Percentiles rank a stretch among this genome's conserved stretches.
These are phyloP conservation scores for Pseudocercospora fijiensis DNA, from an alignment of 2,329 filamentous ascomycete genomes.

Conservation along the genomic window DNA sequence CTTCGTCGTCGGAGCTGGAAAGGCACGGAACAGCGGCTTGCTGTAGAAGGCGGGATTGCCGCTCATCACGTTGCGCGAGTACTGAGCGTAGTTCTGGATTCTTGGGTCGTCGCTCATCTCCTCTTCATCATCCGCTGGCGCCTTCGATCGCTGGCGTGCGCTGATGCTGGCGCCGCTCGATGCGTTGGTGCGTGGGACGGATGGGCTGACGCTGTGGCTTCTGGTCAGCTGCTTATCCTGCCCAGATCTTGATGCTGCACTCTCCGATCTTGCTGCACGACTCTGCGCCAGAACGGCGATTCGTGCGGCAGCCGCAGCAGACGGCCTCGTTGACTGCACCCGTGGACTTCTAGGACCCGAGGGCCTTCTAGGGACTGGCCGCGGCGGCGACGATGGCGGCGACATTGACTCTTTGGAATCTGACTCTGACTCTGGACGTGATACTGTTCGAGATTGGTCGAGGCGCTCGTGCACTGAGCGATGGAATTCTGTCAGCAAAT, in stretches of 20 bases:
- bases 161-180: neutral
- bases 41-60: neutral
- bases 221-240: slow-evolving; percentile 1
- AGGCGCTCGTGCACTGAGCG: neutral
- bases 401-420: neutral
- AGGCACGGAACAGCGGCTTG: slow-evolving; percentile 5
- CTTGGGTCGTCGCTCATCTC: slow-evolving; percentile 21
- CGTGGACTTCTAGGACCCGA: neutral
- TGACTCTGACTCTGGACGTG: neutral
- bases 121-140: neutral
- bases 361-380: neutral
- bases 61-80: neutral
- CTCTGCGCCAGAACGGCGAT: neutral
- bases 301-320: neutral
- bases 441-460: neutral
- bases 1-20: slow-evolving; percentile 12
- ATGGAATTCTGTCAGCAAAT: slow-evolving; percentile 1
- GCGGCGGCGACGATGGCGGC: neutral
- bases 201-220: neutral
- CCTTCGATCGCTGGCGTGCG: neutral
- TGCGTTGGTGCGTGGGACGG: slow-evolving; percentile 1
- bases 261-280: neutral
- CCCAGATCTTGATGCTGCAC: neutral
- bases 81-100: slow-evolving; percentile 20
- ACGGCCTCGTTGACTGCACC: neutral